Evolutionary conservation across 495 filamentous ascomycete genomes (phyloP).

Genomic region (Xylaria flabelliformis): DNA sequence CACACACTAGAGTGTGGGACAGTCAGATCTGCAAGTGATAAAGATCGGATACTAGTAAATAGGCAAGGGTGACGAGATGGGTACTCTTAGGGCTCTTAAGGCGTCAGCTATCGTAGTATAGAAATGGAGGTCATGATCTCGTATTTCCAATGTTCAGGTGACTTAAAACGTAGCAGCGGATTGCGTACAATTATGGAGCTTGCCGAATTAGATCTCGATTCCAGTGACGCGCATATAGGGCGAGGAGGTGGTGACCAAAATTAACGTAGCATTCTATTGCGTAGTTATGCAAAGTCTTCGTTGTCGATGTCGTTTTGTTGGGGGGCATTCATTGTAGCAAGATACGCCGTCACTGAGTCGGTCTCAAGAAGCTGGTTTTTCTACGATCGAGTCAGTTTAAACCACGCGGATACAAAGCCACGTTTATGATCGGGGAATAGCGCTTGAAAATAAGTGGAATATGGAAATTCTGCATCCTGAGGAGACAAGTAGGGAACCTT

Average conservation of each 20-base stretch:
- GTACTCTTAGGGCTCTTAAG: background rate
- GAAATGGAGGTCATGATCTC: background rate
- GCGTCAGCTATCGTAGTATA: background rate
- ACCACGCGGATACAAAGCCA: background rate
- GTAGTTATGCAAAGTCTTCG: constrained; percentile 53
- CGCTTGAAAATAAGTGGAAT: background rate
- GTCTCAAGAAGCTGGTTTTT: constrained; percentile 43
- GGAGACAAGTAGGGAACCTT: background rate
- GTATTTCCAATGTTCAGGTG: constrained; percentile 14
- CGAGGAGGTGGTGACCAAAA: background rate
- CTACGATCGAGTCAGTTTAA: constrained; percentile 35
- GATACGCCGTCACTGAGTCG: constrained; percentile 51
- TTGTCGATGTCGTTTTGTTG: constrained; percentile 47
- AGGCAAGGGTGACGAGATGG: background rate
- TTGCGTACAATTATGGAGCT: constrained; percentile 12
- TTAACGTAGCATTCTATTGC: constrained; percentile 6
- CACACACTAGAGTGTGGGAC: background rate
- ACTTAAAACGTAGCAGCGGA: background rate
- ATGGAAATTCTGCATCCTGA: too few relatives aligned
- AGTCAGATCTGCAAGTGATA: background rate
- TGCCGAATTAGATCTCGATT: background rate
- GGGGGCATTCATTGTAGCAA: constrained; percentile 49
- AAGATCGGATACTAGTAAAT: background rate
- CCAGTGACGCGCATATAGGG: background rate
- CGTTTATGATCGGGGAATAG: background rate